Evolutionary conservation across 352 stramenopile genomes (phyloP).

Genomic region (Phytophthora aleatoria): DNA sequence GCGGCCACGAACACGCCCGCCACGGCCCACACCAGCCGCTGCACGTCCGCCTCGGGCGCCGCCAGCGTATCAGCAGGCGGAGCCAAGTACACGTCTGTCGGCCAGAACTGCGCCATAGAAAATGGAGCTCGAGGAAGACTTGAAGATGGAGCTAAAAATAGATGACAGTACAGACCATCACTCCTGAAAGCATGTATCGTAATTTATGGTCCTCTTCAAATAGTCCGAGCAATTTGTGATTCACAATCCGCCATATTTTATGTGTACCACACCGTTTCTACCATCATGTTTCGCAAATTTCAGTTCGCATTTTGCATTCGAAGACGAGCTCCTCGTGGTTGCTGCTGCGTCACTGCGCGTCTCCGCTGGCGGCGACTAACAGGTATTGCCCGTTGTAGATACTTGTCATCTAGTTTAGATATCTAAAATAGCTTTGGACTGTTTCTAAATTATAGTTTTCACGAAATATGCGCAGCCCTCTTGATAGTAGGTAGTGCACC

Average conservation of each 20-base stretch:
- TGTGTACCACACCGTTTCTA: slow-evolving; percentile 7
- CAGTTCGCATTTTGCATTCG: neutral
- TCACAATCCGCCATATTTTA: neutral
- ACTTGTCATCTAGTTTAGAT: too few relatives aligned
- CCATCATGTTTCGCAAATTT: slow-evolving; percentile 7
- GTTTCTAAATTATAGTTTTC: too few relatives aligned
- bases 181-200: neutral
- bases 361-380: slow-evolving; percentile 4
- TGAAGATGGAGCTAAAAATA: slow-evolving; percentile 18
- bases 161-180: neutral
- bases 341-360: slow-evolving; percentile 26
- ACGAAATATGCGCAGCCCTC: too few relatives aligned
- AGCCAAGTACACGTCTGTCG: slow-evolving; percentile 18
- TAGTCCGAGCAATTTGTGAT: too few relatives aligned
- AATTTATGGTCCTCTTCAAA: too few relatives aligned
- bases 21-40: slow-evolving; percentile 82
- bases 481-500: too few relatives aligned
- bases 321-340: slow-evolving; percentile 30
- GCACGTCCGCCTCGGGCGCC: slow-evolving; percentile 59
- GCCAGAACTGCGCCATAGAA: slow-evolving; percentile 26
- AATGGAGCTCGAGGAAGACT: slow-evolving; percentile 5
- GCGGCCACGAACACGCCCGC: slow-evolving; percentile 91
- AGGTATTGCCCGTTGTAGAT: too few relatives aligned
- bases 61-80: slow-evolving; percentile 29
- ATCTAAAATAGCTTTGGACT: too few relatives aligned